phyloP scores from a whole-genome alignment of 2,329 filamentous ascomycete species.

The Sclerotinia borealis region DNA sequence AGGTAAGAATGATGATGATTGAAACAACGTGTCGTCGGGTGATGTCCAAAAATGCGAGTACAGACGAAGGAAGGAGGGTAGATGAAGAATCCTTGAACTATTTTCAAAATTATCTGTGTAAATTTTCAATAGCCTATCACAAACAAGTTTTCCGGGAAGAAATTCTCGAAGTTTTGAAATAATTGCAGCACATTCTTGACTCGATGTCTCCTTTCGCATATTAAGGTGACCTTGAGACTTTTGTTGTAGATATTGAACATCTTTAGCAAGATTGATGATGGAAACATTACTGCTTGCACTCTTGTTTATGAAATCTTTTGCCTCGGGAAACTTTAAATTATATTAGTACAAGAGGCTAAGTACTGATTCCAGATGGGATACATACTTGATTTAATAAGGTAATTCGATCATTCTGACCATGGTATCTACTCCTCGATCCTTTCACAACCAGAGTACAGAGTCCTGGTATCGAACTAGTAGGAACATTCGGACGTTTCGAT shows the following conservation, averaged over 20 bases:
- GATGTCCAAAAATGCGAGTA: constrained; percentile 37
- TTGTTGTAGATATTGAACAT: constrained; percentile 14
- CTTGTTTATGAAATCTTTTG: constrained; percentile 10
- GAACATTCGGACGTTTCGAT: neutral
- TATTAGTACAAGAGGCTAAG: neutral
- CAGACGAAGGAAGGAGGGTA: constrained; percentile 39
- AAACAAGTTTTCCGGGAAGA: constrained; percentile 10
- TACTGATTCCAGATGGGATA: neutral
- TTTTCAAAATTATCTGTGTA: constrained; percentile 39
- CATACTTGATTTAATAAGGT: constrained; percentile 5
- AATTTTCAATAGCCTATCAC: constrained; percentile 24
- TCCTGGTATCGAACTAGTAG: neutral
- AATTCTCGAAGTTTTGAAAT: constrained; percentile 10
- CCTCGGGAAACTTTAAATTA: constrained; percentile 1
- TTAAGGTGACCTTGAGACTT: constrained; percentile 6
- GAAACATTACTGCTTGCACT: neutral
- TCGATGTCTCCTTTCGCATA: constrained; percentile 7
- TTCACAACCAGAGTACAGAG: constrained; percentile 7
- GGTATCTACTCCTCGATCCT: constrained; percentile 8
- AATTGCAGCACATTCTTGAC: neutral
- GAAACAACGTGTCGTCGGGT: neutral
- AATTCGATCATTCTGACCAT: constrained; percentile 12
- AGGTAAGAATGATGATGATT: constrained; percentile 11
- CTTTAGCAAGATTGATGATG: constrained; percentile 5
- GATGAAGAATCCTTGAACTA: constrained; percentile 40